phyloP scores from a whole-genome alignment of 2,329 filamentous ascomycete genomes.

The Byssothecium circinans region DNA sequence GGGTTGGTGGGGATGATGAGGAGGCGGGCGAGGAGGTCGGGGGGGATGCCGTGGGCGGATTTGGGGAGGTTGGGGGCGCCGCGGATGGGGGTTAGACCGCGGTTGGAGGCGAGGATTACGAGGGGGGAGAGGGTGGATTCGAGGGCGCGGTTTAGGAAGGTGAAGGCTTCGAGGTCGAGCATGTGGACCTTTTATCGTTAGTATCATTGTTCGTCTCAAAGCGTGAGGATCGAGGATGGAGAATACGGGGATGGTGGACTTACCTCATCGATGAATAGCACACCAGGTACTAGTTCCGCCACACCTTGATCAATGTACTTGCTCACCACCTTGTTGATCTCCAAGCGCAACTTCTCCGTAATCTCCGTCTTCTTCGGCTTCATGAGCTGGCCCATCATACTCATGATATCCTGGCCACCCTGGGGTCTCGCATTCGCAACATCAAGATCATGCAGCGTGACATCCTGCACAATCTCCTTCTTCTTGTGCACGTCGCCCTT shows the following conservation, averaged over 20 bases:
- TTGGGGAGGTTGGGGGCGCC: slow-evolving; percentile 66
- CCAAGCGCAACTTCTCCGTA: slow-evolving; percentile 89
- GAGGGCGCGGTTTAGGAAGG: slow-evolving; percentile 96
- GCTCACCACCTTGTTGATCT: slow-evolving; percentile 99
- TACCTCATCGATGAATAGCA: slow-evolving; percentile 98
- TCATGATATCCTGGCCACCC: slow-evolving; percentile 99
- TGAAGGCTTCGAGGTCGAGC: slow-evolving; percentile 99
- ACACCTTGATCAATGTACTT: slow-evolving; percentile 99
- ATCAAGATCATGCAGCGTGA: slow-evolving; percentile 94
- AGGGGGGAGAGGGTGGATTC: slow-evolving; percentile 94
- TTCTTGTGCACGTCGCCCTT: slow-evolving; percentile 99
- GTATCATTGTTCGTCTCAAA: no score
- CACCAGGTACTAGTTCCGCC: slow-evolving; percentile 94
- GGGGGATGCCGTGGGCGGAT: slow-evolving; percentile 89
- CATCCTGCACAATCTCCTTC: slow-evolving; percentile 99
- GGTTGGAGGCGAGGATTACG: slow-evolving; percentile 95
- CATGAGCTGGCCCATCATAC: slow-evolving; percentile 99
- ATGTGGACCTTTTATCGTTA: slow-evolving; percentile 99
- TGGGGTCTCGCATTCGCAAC: slow-evolving; percentile 93
- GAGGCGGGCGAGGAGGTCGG: slow-evolving; percentile 88
- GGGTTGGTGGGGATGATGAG: slow-evolving; percentile 95
- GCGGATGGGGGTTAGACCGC: slow-evolving; percentile 89
- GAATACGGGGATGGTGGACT: no score
- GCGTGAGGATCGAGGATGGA: no score
- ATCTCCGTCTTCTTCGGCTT: slow-evolving; percentile 99